Conservation (phyloP, 768 basidiomycete genomes). For the Cytidiella melzeri region DNA sequence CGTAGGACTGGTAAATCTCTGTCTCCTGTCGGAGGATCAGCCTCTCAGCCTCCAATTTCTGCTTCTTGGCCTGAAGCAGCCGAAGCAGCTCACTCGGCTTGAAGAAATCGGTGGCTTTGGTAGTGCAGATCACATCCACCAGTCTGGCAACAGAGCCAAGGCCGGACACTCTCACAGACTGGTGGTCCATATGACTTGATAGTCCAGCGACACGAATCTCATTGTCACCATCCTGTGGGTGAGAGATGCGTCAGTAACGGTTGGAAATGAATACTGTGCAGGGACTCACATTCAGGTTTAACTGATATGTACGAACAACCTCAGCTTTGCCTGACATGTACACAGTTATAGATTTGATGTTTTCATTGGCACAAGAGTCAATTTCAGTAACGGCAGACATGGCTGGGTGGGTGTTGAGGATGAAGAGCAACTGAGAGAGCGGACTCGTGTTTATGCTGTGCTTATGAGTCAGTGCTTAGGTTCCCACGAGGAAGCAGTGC, state of each 20-base stretch:
- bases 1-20: conserved; percentile 38
- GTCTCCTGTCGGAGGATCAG: conserved; percentile 35
- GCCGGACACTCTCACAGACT: conserved; percentile 49
- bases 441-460: no score
- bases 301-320: conserved; percentile 43
- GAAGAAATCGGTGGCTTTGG: conserved; percentile 27
- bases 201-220: conserved; percentile 45
- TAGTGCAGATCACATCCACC: conserved; percentile 49
- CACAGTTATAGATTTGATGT: conserved; percentile 50
- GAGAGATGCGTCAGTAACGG: neutral
- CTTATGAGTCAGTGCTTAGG: no score
- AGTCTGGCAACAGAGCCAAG: conserved; percentile 39
- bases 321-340: conserved; percentile 54
- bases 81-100: conserved; percentile 18
- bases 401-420: neutral
- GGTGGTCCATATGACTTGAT: conserved; percentile 42
- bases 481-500: no score
- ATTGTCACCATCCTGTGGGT: conserved; percentile 43
- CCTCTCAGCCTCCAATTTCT: conserved; percentile 32
- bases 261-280: neutral
- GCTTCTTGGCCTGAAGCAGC: conserved; percentile 29
- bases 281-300: conserved; percentile 39
- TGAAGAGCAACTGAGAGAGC: neutral
- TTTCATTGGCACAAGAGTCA: conserved; percentile 26
- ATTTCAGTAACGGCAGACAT: neutral